A percentile compares a stretch with the other conserved stretches of the same genome.
These are phyloP conservation scores for Gracilaria domingensis DNA, from an alignment of 23 red algal species.

Conservation along the genomic window DNA sequence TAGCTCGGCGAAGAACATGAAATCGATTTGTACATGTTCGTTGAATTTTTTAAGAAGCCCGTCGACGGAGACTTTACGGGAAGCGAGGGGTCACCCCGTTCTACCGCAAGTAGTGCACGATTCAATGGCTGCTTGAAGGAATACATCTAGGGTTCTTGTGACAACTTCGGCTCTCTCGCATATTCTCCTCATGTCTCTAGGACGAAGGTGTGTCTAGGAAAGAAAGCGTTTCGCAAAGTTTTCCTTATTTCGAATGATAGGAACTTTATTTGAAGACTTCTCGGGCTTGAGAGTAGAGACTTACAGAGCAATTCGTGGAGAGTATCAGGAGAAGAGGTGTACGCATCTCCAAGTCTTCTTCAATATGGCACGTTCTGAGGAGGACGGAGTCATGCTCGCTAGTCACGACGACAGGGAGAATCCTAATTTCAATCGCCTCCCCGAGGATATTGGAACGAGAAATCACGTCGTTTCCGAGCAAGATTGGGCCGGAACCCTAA, in stretches of 20 bases:
- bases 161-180: background rate
- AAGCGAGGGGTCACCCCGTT: background rate
- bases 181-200: background rate
- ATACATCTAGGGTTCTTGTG: background rate
- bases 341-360: background rate
- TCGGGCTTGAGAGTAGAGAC: background rate
- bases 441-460: background rate
- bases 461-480: background rate
- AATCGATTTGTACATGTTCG: conserved; percentile 1
- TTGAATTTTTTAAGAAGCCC: background rate
- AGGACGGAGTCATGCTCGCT: background rate
- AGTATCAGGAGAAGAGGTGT: background rate
- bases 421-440: background rate
- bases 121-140: background rate
- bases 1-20: conserved; percentile 9
- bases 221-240: background rate
- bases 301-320: background rate
- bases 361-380: background rate
- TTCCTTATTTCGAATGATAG: background rate
- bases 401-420: background rate
- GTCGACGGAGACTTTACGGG: conserved; percentile 12
- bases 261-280: no score
- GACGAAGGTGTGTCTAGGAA: background rate
- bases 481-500: background rate
- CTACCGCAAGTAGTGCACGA: background rate